phyloP scores from a whole-genome alignment of 2,329 filamentous ascomycete genomes.

The Ophiocordyceps camponoti-floridani region DNA sequence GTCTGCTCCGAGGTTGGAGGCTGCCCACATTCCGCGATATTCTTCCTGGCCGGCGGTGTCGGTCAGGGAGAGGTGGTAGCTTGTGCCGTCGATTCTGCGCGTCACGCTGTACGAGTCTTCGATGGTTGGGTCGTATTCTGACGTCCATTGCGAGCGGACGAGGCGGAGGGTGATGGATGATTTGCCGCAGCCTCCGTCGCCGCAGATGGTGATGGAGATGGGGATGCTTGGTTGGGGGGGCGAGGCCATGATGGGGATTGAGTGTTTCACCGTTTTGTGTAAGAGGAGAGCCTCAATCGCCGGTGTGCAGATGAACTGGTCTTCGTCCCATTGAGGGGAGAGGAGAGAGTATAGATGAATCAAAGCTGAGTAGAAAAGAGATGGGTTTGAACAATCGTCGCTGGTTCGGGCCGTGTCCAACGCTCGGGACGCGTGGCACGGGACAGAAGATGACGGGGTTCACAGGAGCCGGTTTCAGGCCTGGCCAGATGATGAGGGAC shows the following conservation, averaged over 20 bases:
- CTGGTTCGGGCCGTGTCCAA: too few relatives aligned
- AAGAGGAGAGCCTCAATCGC: too few relatives aligned
- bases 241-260: neutral
- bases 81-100: slow-evolving; percentile 60
- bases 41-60: slow-evolving; percentile 84
- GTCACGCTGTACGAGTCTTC: slow-evolving; percentile 77
- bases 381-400: too few relatives aligned
- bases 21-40: slow-evolving; percentile 74
- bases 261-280: too few relatives aligned
- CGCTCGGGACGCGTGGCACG: too few relatives aligned
- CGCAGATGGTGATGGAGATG: slow-evolving; percentile 67
- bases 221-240: slow-evolving; percentile 22
- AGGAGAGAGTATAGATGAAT: too few relatives aligned
- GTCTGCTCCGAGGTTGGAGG: slow-evolving; percentile 60
- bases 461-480: too few relatives aligned
- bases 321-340: too few relatives aligned
- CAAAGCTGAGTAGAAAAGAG: too few relatives aligned
- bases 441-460: too few relatives aligned
- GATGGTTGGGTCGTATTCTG: slow-evolving; percentile 66
- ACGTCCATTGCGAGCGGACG: slow-evolving; percentile 68
- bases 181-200: slow-evolving; percentile 72
- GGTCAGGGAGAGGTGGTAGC: slow-evolving; percentile 62
- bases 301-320: too few relatives aligned
- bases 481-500: too few relatives aligned
- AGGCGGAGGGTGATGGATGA: slow-evolving; percentile 71